These are phyloP conservation scores for Erodium texanum DNA, from an alignment of 441 rosid genomes.

Conservation along the genomic window DNA sequence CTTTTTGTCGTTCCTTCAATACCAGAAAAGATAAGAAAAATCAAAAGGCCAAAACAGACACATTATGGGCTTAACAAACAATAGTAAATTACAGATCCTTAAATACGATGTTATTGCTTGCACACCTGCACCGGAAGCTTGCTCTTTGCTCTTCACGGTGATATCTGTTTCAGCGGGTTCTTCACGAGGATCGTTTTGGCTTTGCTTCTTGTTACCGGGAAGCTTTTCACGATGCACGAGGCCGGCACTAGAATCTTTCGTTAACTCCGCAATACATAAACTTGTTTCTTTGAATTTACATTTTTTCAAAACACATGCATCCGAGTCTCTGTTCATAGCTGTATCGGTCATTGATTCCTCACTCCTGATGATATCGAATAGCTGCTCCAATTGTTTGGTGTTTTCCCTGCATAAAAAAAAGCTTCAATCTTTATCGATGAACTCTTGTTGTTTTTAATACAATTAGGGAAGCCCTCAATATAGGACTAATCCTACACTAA, in stretches of 20 bases:
- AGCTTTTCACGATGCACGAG: constrained; percentile 49
- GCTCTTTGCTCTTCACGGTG: constrained; percentile 31
- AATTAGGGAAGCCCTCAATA: no score
- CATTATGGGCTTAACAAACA: neutral
- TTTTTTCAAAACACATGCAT: constrained; percentile 29
- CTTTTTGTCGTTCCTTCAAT: constrained; percentile 74
- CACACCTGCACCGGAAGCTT: constrained; percentile 54
- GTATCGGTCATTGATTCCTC: constrained; percentile 48
- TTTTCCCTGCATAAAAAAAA: constrained; percentile 43
- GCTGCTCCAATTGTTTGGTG: constrained; percentile 47
- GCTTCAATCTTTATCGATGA: no score
- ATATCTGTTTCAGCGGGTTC: constrained; percentile 25
- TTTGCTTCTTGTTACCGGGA: constrained; percentile 57
- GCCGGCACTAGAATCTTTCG: constrained; percentile 49
- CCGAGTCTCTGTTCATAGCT: constrained; percentile 45
- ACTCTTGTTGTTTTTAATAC: no score
- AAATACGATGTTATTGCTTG: neutral
- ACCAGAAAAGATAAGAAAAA: neutral
- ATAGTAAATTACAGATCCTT: neutral
- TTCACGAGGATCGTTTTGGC: constrained; percentile 45
- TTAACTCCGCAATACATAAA: constrained; percentile 33
- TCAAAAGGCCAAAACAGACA: neutral
- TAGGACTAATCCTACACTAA: no score
- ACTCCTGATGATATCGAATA: constrained; percentile 56
- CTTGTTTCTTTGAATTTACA: constrained; percentile 26